These are phyloP conservation scores for Aquilaria agallochum DNA, from an alignment of 441 rosid species.

Conservation along the genomic window DNA sequence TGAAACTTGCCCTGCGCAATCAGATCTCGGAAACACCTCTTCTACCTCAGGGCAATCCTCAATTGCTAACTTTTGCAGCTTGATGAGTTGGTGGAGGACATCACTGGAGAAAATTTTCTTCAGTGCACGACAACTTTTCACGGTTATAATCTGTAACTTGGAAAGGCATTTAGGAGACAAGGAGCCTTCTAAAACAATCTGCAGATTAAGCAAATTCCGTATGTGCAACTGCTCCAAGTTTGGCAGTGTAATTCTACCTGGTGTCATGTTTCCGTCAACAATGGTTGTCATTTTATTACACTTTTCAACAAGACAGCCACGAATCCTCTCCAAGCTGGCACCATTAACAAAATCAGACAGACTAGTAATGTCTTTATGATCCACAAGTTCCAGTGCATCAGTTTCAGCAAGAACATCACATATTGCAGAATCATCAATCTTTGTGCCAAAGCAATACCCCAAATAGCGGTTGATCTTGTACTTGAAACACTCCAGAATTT, in stretches of 20 bases:
- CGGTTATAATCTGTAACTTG: slow-evolving; percentile 4
- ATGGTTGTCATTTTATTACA: slow-evolving; percentile 11
- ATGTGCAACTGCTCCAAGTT: slow-evolving; percentile 11
- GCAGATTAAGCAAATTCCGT: slow-evolving; percentile 3
- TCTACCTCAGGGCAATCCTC: slow-evolving; percentile 4
- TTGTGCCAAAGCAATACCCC: slow-evolving; percentile 5
- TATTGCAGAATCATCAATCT: not conserved
- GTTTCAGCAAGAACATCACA: slow-evolving; percentile 15
- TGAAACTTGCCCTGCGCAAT: slow-evolving; percentile 5
- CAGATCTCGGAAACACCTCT: not conserved
- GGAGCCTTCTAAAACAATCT: slow-evolving; percentile 2
- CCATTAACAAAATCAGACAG: slow-evolving; percentile 7
- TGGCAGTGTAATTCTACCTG: slow-evolving; percentile 5
- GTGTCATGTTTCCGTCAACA: slow-evolving; percentile 5
- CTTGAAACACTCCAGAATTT: slow-evolving; percentile 8
- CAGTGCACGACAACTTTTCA: slow-evolving; percentile 4
- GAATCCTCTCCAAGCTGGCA: slow-evolving; percentile 2
- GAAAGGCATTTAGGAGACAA: slow-evolving; percentile 1
- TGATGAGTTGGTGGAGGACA: slow-evolving; percentile 7
- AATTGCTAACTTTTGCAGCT: slow-evolving; percentile 2
- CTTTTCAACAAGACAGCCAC: slow-evolving; percentile 11
- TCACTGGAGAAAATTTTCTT: slow-evolving; percentile 1
- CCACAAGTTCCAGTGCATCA: slow-evolving; percentile 14
- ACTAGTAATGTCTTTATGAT: slow-evolving; percentile 8
- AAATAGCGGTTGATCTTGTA: slow-evolving; percentile 7